Percentiles rank a stretch among this genome's conserved stretches.
These are phyloP conservation scores for Leersia perrieri DNA, from an alignment of 176 grass and related monocot species.

Conservation along the genomic window DNA sequence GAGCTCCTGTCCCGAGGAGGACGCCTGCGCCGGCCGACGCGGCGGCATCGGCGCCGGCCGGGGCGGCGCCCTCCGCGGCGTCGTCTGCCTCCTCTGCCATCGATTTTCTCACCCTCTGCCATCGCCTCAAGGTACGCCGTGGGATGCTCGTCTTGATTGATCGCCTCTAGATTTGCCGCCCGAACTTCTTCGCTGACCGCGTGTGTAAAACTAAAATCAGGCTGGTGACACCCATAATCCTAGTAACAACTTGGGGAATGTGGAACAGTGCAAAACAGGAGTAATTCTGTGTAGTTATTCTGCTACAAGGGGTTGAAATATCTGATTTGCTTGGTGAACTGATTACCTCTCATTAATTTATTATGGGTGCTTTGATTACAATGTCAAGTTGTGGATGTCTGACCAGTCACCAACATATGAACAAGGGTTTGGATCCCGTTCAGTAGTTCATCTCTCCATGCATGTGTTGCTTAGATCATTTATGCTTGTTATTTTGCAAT, in stretches of 20 bases:
- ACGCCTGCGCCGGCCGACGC: constrained; percentile 40
- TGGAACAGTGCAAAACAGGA: neutral
- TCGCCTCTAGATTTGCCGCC: neutral
- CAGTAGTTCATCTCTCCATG: neutral
- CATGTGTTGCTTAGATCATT: neutral
- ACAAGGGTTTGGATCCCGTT: neutral
- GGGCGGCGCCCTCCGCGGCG: constrained; percentile 12
- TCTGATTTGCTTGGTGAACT: neutral
- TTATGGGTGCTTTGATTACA: neutral
- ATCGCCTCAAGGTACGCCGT: constrained; percentile 72
- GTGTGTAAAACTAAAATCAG: neutral
- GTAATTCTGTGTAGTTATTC: neutral
- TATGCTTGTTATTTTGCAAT: constrained; percentile 6
- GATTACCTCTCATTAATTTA: neutral
- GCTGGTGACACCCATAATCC: neutral
- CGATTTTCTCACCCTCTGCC: constrained; percentile 93
- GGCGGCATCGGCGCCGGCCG: constrained; percentile 16
- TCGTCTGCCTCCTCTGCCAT: constrained; percentile 63
- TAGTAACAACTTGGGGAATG: neutral
- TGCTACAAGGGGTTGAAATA: neutral
- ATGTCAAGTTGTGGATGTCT: neutral
- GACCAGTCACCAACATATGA: neutral
- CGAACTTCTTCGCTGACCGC: neutral
- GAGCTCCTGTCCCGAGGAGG: constrained; percentile 30
- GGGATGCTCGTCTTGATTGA: neutral